Base-by-base conservation (phyloP, 306 rosid species). In the Trichosanthes truncata region DNA sequence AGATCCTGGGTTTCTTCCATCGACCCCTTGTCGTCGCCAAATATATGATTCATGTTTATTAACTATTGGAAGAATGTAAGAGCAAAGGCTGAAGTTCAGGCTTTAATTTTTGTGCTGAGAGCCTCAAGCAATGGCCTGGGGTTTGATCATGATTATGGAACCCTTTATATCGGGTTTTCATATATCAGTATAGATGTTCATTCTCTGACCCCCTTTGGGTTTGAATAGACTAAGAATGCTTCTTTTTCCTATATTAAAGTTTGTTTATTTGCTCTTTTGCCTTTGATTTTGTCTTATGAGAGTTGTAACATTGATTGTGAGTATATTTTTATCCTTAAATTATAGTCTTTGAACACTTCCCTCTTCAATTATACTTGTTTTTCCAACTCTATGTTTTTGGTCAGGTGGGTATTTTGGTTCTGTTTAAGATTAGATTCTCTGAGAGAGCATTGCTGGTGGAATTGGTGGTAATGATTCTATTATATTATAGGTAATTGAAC, bases 1-100 rank as follows among this genome's bases (percentile, higher is more conserved):
- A 86, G 86, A 85, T 82, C 80, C 81, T 68, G 75, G 74, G 88
- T 67, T 26, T 62, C 66, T 60, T 76, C 43, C 14, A 59, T 55
- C 3, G 41, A 40, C 68, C 55, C 20, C 0, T 17, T 43, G 75
- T 12, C 33, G 7, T 56, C 45, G 29, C 63, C 78, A 51, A 51
- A 74, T 18, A 40, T 77, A 35, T 40, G 15, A 60, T 77, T 60
- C 71, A 56, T 55, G 53, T 57, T 57, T 77, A 72, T 77, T 56
- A 57, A 59, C 80, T 59, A 40, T 43, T 59, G 71, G 68, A 41
- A 36, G 80, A 41, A 55, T 77, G 65, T 38, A 38, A 60, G 52
- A 60, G 71, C 20, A 77, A 56, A 77, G 52, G 56, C 52, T 77
- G 71, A 25, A 76, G 65, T 53, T 76, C 66, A 60, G 80, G 80